These are phyloP conservation scores for Kodamaea suecica DNA, from an alignment of 1,139 yeast genomes.

Conservation along the genomic window DNA sequence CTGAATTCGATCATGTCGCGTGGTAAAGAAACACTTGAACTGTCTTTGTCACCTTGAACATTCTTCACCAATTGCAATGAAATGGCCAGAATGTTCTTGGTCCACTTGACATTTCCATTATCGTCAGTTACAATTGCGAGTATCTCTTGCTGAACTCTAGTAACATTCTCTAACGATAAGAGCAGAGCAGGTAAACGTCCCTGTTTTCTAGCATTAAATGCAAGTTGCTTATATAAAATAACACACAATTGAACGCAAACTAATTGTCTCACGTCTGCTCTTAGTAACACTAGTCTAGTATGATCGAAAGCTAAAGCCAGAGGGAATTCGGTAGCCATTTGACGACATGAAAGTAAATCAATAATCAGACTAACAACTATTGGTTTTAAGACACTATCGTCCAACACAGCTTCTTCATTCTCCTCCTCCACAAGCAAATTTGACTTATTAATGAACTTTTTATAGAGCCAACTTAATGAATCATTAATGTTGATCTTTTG, in stretches of 20 bases:
- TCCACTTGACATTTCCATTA: slow-evolving; percentile 87
- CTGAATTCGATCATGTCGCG: slow-evolving; percentile 58
- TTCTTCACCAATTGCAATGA: slow-evolving; percentile 67
- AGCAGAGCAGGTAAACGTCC: slow-evolving; percentile 14
- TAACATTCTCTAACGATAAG: slow-evolving; percentile 28
- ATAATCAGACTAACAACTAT: slow-evolving; percentile 50
- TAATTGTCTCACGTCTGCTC: slow-evolving; percentile 84
- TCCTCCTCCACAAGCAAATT: slow-evolving; percentile 12
- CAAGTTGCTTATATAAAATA: slow-evolving; percentile 68
- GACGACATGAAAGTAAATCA: slow-evolving; percentile 68
- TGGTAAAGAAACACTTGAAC: slow-evolving; percentile 24
- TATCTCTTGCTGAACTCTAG: slow-evolving; percentile 53
- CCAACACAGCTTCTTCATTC: slow-evolving; percentile 12
- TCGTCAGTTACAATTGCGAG: slow-evolving; percentile 81
- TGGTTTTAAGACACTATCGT: slow-evolving; percentile 27
- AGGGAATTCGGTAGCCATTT: slow-evolving; percentile 82
- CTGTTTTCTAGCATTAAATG: slow-evolving; percentile 36
- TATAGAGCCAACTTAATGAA: slow-evolving; percentile 69
- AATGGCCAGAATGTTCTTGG: slow-evolving; percentile 71
- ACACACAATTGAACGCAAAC: slow-evolving; percentile 77
- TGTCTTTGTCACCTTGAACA: slow-evolving; percentile 18
- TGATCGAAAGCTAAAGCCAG: slow-evolving; percentile 86
- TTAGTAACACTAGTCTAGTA: slow-evolving; percentile 67
- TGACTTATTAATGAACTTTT: slow-evolving; percentile 30
- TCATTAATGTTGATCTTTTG: slow-evolving; percentile 65